Percentiles rank a stretch among this genome's conserved stretches.
phyloP scores from a whole-genome alignment of 768 basidiomycete species.

The Rhodotorula babjevae region DNA sequence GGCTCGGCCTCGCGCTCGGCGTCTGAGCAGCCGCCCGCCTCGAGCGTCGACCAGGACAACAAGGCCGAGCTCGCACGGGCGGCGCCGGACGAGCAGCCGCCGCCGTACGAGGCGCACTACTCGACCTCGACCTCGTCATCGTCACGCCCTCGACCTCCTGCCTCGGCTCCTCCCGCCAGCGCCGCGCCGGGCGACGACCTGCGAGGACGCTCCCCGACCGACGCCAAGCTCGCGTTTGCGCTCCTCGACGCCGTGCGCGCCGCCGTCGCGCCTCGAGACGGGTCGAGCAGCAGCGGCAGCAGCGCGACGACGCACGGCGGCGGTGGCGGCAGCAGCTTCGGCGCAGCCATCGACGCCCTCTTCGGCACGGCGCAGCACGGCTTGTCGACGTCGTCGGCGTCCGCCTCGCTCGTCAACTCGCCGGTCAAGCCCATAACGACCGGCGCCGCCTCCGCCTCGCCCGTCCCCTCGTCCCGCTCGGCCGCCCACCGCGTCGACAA shows the following conservation, averaged over 20 bases:
- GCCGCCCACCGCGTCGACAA: too few species aligned
- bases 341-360: background rate
- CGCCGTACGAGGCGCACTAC: slow-evolving; percentile 20
- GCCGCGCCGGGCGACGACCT: background rate
- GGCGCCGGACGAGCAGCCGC: background rate
- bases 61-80: background rate
- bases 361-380: background rate
- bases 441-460: background rate
- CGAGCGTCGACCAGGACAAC: too few species aligned
- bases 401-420: background rate
- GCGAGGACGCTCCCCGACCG: background rate
- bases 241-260: slow-evolving; percentile 21
- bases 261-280: background rate
- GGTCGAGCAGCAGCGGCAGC: background rate
- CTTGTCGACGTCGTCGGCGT: background rate
- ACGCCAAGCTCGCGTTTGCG: slow-evolving; percentile 14
- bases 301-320: background rate
- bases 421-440: background rate
- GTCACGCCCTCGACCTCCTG: background rate
- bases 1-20: background rate
- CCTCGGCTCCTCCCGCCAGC: background rate
- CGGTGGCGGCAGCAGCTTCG: background rate
- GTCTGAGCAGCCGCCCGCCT: background rate
- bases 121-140: background rate
- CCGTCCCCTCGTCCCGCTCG: background rate